Conservation (phyloP, 371 early-diverging fungal genomes). For the Rhizopus arrhizus region DNA sequence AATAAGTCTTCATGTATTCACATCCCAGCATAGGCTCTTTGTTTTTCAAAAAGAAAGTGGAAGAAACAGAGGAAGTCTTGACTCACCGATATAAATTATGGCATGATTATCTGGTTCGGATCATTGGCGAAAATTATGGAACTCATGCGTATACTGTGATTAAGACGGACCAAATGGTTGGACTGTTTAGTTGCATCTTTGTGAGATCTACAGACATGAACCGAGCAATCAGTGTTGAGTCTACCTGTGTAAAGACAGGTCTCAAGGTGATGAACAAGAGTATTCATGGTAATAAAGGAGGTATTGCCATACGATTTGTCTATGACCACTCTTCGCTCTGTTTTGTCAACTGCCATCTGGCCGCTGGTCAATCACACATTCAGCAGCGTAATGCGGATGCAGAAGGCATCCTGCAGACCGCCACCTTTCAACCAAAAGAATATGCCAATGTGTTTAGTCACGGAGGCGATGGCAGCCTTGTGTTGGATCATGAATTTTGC, state of each 20-base stretch:
- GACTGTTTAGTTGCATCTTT: conserved; percentile 76
- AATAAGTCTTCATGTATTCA: conserved; percentile 25
- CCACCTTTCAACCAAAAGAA: conserved; percentile 45
- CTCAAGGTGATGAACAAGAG: conserved; percentile 61
- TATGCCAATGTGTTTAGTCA: conserved; percentile 32
- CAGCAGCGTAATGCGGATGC: conserved; percentile 77
- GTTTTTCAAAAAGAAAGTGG: conserved; percentile 59
- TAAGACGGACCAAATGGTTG: conserved; percentile 72
- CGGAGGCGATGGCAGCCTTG: conserved; percentile 57
- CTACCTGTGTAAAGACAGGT: conserved; percentile 73
- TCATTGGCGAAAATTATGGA: conserved; percentile 54
- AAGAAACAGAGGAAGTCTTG: conserved; percentile 56
- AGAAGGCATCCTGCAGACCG: conserved; percentile 68
- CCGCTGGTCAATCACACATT: conserved; percentile 79
- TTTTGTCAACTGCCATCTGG: conserved; percentile 86
- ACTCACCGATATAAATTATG: conserved; percentile 67
- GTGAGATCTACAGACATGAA: conserved; percentile 44
- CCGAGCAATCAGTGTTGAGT: conserved; percentile 25
- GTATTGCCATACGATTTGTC: conserved; percentile 75
- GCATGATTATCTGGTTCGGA: conserved; percentile 67
- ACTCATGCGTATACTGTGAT: conserved; percentile 59
- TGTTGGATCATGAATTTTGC: conserved; percentile 80
- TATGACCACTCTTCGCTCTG: conserved; percentile 79
- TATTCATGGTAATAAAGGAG: conserved; percentile 88
- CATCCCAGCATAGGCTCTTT: conserved; percentile 52